Base-by-base conservation (phyloP, 2,329 filamentous ascomycete genomes). In the Colletotrichum aenigma region DNA sequence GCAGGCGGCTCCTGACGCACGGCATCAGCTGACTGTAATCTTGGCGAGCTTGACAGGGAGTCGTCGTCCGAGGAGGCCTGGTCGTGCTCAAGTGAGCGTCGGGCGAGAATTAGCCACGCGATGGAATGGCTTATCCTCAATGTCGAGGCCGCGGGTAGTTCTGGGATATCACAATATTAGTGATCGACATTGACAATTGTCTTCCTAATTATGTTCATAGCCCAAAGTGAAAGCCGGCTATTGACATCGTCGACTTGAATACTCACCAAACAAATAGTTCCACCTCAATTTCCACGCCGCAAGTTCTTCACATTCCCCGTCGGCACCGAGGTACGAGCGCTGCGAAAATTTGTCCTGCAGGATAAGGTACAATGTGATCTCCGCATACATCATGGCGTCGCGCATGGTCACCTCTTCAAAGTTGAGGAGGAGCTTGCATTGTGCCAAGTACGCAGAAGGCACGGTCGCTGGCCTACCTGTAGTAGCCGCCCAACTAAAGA, bases 391-490 rank as follows among this genome's bases (percentile, higher is more conserved):
- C 83, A 86, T 85, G 3, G 82, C 83, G 36, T 86, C 85, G 36
- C 84, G 83, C 80, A 86, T 85, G 4, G 85, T 85, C 5, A 84
- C 83, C 60, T 85, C 82, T 61, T 85, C 84, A 70, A 86, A 86
- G 64, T 80, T 85, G 15, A 86, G 82, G 6, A 86, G 75, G 38
- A 83, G 82, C 28, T 85, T 83, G 52, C 85, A 86, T 66, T 86
- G 85, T 18, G 83, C 80, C n/a, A 86, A 79, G 64, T 86, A 86
- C 7, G 80, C 79, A 3, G 75, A 78, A 2, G 85, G 84, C 24
- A 86, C 82, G 21, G 84, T 83, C 1, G 85, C 84, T 6, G 84
- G 84, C 21, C 85, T 79, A 1, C 85, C 84, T 13, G 84, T 86
- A 8, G 84, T 86, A 4, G 84, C 84, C 6, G 85, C 83, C 85